phyloP scores from a whole-genome alignment of 495 filamentous ascomycete genomes.

The Diplogelasinospora grovesii region DNA sequence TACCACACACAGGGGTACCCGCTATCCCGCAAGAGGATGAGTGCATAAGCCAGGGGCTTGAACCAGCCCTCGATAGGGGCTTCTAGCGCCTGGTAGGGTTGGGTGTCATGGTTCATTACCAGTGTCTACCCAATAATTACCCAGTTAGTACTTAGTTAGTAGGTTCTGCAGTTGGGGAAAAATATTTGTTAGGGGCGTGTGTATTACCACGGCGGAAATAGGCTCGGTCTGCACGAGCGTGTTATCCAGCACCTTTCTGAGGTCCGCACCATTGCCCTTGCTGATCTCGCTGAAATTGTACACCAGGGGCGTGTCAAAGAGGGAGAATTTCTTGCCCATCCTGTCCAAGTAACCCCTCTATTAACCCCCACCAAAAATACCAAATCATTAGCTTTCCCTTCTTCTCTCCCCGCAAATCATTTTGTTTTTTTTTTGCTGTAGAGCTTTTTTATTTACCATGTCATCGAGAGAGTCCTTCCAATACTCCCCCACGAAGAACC shows the following conservation, averaged over 20 bases:
- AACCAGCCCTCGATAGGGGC: constrained; percentile 49
- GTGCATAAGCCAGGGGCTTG: constrained; percentile 52
- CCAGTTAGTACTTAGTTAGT: neutral
- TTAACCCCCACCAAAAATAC: neutral
- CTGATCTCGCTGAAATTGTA: constrained; percentile 56
- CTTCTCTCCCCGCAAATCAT: too few species aligned
- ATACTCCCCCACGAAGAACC: constrained; percentile 66
- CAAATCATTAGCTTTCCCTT: neutral
- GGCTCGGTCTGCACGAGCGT: constrained; percentile 53
- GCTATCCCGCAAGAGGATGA: constrained; percentile 58
- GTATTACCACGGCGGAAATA: constrained; percentile 50
- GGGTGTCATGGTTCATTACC: constrained; percentile 52
- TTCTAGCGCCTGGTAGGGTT: constrained; percentile 54
- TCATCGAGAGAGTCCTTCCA: constrained; percentile 52
- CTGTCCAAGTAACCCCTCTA: constrained; percentile 47
- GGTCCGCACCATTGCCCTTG: constrained; percentile 44
- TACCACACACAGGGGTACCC: constrained; percentile 71
- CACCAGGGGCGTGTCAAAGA: constrained; percentile 64
- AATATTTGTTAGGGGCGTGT: neutral
- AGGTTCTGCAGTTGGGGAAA: too few species aligned
- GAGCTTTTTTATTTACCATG: constrained; percentile 33
- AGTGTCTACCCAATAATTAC: constrained; percentile 35
- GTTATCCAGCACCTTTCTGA: constrained; percentile 54
- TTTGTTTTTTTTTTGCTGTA: too few species aligned
- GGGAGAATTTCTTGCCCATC: constrained; percentile 49